Base-by-base conservation (phyloP, 2,329 filamentous ascomycete genomes). In the Pestalotiopsis sp. region DNA sequence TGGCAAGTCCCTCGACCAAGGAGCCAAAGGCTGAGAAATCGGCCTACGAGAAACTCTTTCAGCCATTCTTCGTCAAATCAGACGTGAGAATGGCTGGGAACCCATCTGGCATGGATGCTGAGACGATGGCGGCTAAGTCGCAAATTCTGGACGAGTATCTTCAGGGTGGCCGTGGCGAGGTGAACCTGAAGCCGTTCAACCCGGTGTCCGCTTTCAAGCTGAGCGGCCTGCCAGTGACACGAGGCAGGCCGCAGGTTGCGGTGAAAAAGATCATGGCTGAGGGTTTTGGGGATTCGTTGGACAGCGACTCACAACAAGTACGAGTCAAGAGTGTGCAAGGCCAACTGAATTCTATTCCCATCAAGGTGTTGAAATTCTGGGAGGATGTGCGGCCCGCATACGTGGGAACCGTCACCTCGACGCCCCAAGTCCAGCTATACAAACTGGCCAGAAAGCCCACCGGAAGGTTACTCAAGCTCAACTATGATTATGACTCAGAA, bases 401-500 rank as follows among this genome's bases (percentile, higher is more conserved):
- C 76, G 89, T 86, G 67, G 94, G 94, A 20, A 94, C 92, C 0
- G 85, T 90, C 58, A 94, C 92, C 1, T 88, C 87, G 67, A 83
- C 86, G 4, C 86, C 76, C 64, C 80, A 81, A 58, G 84, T 84
- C 1, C 85, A 86, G 38, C 83, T 90, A 70, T 76, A 76, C 4
- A 83, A 79, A 61, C 78, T 90, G 6, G 87, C 88, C 69, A 78
- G 88, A 75, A 81, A 89, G 77, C 83, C 93, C 70, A 73, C 84
- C 75, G 78, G 83, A 73, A 78, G 86, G 70, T 81, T 84, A n/a
- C 81, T 94, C 1, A 80, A 83, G 13, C 85, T 92, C 4, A 86
- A 94, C 74, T 97, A 97, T 77, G 93, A 94, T 72, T 94, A 95
- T 76, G 93, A 96, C 76, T 95, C 93, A 3, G 93, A 97, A 78